Base-by-base conservation (phyloP, 371 early-diverging fungal genomes). In the Haplosporangium sp. region DNA sequence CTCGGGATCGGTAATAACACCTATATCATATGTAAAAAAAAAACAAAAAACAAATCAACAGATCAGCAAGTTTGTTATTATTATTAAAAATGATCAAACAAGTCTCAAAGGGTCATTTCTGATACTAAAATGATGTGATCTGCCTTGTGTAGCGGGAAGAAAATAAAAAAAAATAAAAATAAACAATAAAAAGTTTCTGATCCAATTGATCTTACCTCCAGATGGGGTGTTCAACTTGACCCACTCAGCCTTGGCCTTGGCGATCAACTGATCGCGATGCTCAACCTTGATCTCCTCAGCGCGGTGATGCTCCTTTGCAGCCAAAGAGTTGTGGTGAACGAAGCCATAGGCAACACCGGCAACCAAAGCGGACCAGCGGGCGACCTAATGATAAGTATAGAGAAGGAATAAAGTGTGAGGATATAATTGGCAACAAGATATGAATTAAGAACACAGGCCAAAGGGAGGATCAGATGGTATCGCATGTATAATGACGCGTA, bases 331-430 rank as follows among this genome's bases (percentile, higher is more conserved):
- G 64, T 91, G 89, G 85, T 92, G 94, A 58, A 87, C 84, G 77
- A 85, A 89, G 52, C 94, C 94, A 76, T 93, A 93, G 74, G 88
- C 89, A 57, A 92, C 86, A 76, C 94, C 94, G 57, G 86, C 85
- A 63, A 86, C 90, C 81, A 92, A 87, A 67, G 90, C 93, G 73
- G 90, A 90, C 92, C 92, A 93, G 84, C 94, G 93, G 82, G 90
- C 92, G 82, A 93, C 92, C 93, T 92, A 84, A 15, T 17, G 17
- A 48, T 44, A 10, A 15, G 8, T 10, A 56, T 27, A 13, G 8
- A 20, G 20, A 7, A 56, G 17, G 5, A 27, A 15, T 10, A 6
- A 27, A 27, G 10, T 34, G 27, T 8, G 20, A 44, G 19, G 34
- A 19, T 62, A 27, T 27, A 27, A 27, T 27, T 27, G 27, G 27